Evolutionary conservation across 768 basidiomycete species (phyloP), one percentile per base, ranked within the genome.

Genomic region (Pleurotus sapidus): DNA sequence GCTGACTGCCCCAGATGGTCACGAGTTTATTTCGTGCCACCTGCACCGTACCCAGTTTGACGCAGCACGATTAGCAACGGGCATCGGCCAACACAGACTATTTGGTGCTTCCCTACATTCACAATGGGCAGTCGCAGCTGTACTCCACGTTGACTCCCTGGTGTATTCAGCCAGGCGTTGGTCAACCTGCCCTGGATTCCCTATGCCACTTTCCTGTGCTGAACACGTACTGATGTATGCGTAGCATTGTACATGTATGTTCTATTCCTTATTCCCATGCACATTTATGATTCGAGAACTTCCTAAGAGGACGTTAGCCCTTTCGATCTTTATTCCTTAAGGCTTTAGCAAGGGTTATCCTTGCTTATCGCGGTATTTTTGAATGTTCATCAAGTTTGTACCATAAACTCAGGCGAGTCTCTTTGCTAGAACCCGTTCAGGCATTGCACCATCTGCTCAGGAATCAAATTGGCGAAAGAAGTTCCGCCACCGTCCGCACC

Each of bases 151-250:
- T 49, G 24, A 24, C 24, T 25, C 48, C 34, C 24, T 49, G 24
- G 34, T 34, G 23, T n/a, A 20, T 40, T 55, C 63, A 51, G 17
- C 20, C 43, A 37, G 50, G 57, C 50, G 61, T 34, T 34, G 30
- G 30, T 3, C 30, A 34, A 34, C 30, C 30, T 34, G 30, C 30
- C 30, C 3, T 34, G 30, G 30, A 12, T 17, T 45, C 42, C 42
- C 42, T 53, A 12, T 25, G 30, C 18, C 17, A 24, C 25, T 23
- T 54, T 48, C 17, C 37, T 40, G 51, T 40, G 51, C 51, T 18
- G 12, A 50, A 50, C 30, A 50, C 42, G 51, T 54, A 24, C 39
- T 54, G 37, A 42, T 42, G 51, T 40, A 42, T 54, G 23, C 51
- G 39, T 39, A 54, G 51, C 39, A 39, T 17, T 42, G 30, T 24